Conservation (phyloP, 2,329 filamentous ascomycete genomes). For the Colletotrichum limetticola region DNA sequence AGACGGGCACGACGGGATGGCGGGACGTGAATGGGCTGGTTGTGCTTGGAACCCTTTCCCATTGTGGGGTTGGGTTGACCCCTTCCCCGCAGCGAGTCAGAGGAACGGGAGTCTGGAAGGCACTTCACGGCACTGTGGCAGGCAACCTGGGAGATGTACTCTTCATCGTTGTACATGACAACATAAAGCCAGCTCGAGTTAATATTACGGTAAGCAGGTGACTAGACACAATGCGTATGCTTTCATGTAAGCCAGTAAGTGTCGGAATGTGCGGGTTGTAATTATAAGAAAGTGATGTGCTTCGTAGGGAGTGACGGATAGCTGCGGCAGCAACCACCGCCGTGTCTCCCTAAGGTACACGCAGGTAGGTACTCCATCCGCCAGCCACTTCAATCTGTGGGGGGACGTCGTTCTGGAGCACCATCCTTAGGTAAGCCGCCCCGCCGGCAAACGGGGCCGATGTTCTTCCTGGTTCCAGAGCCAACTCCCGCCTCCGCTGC, state of each 20-base stretch:
- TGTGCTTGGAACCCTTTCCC: background rate
- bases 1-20: constrained; percentile 4
- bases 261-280: no score
- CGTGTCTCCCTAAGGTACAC: background rate
- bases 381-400: background rate
- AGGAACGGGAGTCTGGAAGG: background rate
- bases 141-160: background rate
- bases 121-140: background rate
- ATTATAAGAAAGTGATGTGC: background rate
- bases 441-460: constrained; percentile 19
- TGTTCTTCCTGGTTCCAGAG: constrained; percentile 32
- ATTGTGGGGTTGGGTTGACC: constrained; percentile 14
- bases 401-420: background rate
- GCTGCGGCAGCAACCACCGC: background rate
- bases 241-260: background rate
- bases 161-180: background rate
- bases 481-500: background rate
- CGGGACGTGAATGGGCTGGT: background rate
- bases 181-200: background rate
- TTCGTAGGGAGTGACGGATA: background rate
- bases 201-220: background rate
- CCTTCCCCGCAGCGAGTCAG: constrained; percentile 25
- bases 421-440: background rate
- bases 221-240: background rate
- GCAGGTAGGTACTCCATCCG: no score